Conservation (phyloP, 1,139 yeast genomes). For the Magnusiomyces starmeri region DNA sequence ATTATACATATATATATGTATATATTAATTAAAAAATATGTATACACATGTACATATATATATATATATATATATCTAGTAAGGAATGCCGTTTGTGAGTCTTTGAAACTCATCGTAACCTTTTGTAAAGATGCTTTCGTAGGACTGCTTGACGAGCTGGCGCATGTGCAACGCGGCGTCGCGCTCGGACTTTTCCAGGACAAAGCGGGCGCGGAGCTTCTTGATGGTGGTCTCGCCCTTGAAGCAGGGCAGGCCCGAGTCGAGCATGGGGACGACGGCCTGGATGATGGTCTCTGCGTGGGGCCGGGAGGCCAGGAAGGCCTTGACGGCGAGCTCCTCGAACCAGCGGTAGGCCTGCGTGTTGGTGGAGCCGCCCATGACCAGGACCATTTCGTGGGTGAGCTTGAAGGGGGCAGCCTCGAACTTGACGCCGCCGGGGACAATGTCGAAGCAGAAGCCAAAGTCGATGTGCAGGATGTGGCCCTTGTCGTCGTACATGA, state of each 20-base stretch:
- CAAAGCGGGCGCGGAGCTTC: conserved; percentile 72
- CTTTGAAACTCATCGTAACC: conserved; percentile 98
- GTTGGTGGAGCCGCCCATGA: conserved; percentile 78
- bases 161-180: conserved; percentile 81
- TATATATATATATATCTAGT: conserved; percentile 35
- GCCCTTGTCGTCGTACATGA: conserved; percentile 95
- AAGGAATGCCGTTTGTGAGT: conserved; percentile 92
- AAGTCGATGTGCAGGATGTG: conserved; percentile 94
- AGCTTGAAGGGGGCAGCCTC: conserved; percentile 97
- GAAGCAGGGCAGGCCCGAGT: conserved; percentile 93
- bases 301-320: conserved; percentile 83
- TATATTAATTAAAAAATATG: background rate
- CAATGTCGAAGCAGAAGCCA: conserved; percentile 97
- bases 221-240: conserved; percentile 75
- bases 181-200: conserved; percentile 67
- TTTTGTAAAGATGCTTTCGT: conserved; percentile 81
- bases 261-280: conserved; percentile 88
- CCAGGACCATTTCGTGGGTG: conserved; percentile 92
- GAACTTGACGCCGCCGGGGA: conserved; percentile 96
- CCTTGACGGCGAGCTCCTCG: conserved; percentile 91
- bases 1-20: background rate
- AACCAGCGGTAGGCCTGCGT: conserved; percentile 92
- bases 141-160: conserved; percentile 67
- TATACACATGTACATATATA: background rate
- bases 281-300: conserved; percentile 81